These are phyloP conservation scores for Brassica rapa DNA, from an alignment of 345 rosid species.

Conservation along the genomic window DNA sequence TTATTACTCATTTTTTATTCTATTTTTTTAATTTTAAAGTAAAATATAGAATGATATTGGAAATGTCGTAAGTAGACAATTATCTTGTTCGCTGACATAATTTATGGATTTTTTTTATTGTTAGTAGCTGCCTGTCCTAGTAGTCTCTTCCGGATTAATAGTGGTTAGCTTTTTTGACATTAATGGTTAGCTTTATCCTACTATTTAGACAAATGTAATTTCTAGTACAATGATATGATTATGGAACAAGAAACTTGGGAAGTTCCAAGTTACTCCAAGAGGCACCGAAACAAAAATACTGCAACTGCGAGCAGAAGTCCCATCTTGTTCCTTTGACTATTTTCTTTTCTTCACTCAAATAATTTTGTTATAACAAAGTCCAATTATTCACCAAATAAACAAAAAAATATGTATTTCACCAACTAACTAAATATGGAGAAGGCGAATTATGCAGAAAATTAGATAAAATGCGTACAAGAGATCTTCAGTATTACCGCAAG, in stretches of 20 bases:
- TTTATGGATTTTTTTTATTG: neutral
- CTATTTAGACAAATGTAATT: neutral
- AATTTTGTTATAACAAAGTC: slow-evolving; percentile 4
- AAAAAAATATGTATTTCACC: no score
- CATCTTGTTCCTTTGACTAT: slow-evolving; percentile 45
- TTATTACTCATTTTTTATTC: no score
- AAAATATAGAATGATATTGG: no score
- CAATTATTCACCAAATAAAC: slow-evolving; percentile 8
- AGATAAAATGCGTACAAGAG: no score
- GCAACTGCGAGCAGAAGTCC: slow-evolving; percentile 41
- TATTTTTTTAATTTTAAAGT: no score
- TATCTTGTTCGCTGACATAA: neutral
- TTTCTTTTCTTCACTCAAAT: slow-evolving; percentile 7
- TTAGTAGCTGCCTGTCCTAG: neutral
- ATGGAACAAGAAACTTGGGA: slow-evolving; percentile 22
- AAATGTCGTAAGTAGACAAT: neutral
- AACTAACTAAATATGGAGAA: no score
- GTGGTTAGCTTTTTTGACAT: neutral
- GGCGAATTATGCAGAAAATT: no score
- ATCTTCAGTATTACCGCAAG: no score
- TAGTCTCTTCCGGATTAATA: neutral
- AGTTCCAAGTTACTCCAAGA: slow-evolving; percentile 36
- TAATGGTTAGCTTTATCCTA: neutral
- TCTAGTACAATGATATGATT: slow-evolving; percentile 17
- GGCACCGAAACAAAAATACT: slow-evolving; percentile 34